Evolutionary conservation across 768 basidiomycete genomes (phyloP).

Genomic region (Tulasnella sp.): DNA sequence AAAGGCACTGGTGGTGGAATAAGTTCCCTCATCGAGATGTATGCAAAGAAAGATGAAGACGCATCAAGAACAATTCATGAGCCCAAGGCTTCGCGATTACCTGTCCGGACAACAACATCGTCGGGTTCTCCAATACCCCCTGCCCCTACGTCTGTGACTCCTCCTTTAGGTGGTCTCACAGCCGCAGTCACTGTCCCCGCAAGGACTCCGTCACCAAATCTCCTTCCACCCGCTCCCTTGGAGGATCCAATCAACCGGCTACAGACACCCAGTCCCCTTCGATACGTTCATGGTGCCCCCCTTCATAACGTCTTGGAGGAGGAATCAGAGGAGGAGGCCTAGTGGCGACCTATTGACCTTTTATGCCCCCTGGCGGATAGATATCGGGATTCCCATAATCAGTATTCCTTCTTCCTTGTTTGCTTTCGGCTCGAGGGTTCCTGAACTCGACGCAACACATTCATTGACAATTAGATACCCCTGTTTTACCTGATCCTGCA

Average conservation of each 20-base stretch:
- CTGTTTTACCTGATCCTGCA: no score
- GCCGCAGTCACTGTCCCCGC: constrained; percentile 16
- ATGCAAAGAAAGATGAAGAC: constrained; percentile 57
- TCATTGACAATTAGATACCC: no score
- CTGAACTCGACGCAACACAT: no score
- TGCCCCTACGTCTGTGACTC: neutral
- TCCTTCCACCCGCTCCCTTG: neutral
- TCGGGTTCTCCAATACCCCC: neutral
- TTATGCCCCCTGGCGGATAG: no score
- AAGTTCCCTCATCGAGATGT: constrained; percentile 66
- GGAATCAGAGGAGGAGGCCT: constrained; percentile 51
- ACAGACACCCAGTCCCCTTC: constrained; percentile 39
- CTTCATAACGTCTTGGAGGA: constrained; percentile 80
- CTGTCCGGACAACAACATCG: constrained; percentile 24
- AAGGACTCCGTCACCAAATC: constrained; percentile 21
- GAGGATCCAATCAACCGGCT: constrained; percentile 7
- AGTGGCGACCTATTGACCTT: neutral
- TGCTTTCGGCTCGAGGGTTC: no score
- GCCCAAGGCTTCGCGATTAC: constrained; percentile 27
- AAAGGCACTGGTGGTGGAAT: constrained; percentile 3
- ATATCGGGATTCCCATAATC: no score
- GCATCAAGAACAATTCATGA: neutral
- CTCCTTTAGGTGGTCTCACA: constrained; percentile 6
- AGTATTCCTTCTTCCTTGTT: no score
- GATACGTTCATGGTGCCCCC: constrained; percentile 77